These are phyloP conservation scores for Starmerella floricola DNA, from an alignment of 805 yeast genomes.

Conservation along the genomic window DNA sequence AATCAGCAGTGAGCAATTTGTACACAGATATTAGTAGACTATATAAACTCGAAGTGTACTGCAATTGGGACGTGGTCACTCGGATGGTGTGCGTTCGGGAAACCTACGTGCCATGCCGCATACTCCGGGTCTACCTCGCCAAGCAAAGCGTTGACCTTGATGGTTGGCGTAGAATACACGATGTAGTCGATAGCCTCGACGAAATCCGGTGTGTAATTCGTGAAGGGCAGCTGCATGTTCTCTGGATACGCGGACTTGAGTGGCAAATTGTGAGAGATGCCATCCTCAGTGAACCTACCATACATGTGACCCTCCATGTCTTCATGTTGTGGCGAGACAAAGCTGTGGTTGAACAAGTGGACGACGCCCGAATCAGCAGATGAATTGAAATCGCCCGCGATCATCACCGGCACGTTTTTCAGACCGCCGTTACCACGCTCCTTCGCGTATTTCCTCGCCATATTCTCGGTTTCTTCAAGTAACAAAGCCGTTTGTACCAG, in stretches of 20 bases:
- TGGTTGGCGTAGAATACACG: conserved; percentile 78
- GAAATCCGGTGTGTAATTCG: conserved; percentile 87
- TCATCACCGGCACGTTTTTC: conserved; percentile 56
- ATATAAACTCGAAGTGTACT: conserved; percentile 55
- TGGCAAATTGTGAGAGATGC: conserved; percentile 69
- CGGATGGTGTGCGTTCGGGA: conserved; percentile 88
- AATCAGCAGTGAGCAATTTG: too few species aligned
- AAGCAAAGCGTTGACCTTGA: conserved; percentile 72
- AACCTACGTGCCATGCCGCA: conserved; percentile 65
- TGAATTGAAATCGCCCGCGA: conserved; percentile 95
- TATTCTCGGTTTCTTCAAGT: conserved; percentile 68
- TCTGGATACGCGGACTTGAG: conserved; percentile 74
- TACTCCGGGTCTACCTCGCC: conserved; percentile 78
- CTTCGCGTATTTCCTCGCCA: conserved; percentile 40
- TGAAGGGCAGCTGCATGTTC: conserved; percentile 83
- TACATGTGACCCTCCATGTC: conserved; percentile 82
- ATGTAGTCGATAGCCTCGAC: conserved; percentile 89
- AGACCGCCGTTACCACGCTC: conserved; percentile 31
- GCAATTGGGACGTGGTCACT: conserved; percentile 89
- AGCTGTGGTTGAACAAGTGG: conserved; percentile 72
- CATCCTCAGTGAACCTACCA: conserved; percentile 81
- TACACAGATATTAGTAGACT: not conserved
- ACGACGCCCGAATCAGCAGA: conserved; percentile 80
- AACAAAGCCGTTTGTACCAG: conserved; percentile 88
- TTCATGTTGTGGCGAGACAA: conserved; percentile 53